These are phyloP conservation scores for Claviceps citrina DNA, from an alignment of 2,329 filamentous ascomycete genomes.

Conservation along the genomic window DNA sequence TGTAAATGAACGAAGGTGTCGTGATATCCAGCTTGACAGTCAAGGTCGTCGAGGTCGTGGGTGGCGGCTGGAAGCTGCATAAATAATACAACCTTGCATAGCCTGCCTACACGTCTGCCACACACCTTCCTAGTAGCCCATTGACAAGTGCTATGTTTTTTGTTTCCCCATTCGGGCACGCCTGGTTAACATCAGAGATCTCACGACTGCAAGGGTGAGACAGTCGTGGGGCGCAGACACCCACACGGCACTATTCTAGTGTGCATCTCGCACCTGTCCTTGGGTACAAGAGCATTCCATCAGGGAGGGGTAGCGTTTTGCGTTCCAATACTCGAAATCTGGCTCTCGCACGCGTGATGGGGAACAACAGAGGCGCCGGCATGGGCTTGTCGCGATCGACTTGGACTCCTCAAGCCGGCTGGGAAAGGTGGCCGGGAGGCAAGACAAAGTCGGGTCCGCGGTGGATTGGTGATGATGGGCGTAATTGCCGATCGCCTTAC, in stretches of 20 bases:
- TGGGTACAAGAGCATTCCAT: constrained; percentile 7
- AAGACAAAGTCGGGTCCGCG: not conserved
- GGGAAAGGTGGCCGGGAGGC: constrained; percentile 1
- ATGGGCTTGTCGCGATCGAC: not conserved
- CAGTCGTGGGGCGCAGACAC: constrained; percentile 8
- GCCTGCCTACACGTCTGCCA: not conserved
- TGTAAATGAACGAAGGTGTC: no score
- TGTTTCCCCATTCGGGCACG: not conserved
- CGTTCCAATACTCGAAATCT: not conserved
- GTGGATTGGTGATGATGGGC: not conserved
- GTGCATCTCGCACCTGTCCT: constrained; percentile 2
- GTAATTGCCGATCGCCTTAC: not conserved
- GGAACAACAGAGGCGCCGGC: not conserved
- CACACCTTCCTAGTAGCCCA: constrained; percentile 1
- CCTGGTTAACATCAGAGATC: not conserved
- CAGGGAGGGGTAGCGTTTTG: constrained; percentile 3
- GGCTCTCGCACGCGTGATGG: not conserved
- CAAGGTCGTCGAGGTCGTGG: not conserved
- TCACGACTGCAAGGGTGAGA: constrained; percentile 1
- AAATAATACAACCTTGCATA: not conserved
- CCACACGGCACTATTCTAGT: constrained; percentile 1
- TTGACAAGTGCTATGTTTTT: not conserved
- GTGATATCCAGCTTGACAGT: no score
- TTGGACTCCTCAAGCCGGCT: not conserved
- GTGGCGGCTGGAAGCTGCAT: constrained; percentile 1